Conservation (phyloP, 176 grass and related monocot genomes). For the Triticum turgidum region DNA sequence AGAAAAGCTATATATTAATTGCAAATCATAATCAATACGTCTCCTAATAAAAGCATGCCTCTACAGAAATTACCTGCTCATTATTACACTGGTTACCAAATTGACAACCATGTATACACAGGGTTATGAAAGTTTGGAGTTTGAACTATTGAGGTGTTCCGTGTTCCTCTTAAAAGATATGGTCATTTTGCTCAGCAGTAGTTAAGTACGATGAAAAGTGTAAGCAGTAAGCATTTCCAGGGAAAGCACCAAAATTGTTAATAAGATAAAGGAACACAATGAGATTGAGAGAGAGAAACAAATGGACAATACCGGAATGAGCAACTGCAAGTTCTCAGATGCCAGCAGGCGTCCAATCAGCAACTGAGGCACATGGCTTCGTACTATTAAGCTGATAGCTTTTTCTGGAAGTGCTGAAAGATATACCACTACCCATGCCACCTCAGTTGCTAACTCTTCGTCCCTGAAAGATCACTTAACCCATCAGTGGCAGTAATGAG, state of each 20-base stretch:
- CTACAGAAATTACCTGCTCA: not conserved
- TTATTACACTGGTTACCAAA: not conserved
- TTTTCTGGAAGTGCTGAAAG: slow-evolving; percentile 92
- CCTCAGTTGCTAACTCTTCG: slow-evolving; percentile 87
- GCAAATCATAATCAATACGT: not conserved
- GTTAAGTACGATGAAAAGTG: not conserved
- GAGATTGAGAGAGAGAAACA: not conserved
- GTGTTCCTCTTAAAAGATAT: not conserved
- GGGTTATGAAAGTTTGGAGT: slow-evolving; percentile 1
- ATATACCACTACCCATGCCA: slow-evolving; percentile 96
- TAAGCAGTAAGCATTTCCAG: not conserved
- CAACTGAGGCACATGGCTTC: slow-evolving; percentile 63
- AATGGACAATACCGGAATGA: slow-evolving; percentile 70
- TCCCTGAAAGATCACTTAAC: slow-evolving; percentile 48
- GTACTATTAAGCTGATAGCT: slow-evolving; percentile 50
- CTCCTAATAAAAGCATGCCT: not conserved
- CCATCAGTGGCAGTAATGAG: slow-evolving; percentile 5
- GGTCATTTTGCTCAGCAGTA: not conserved
- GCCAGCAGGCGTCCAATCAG: slow-evolving; percentile 58
- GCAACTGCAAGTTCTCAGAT: slow-evolving; percentile 81
- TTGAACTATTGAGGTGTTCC: not conserved
- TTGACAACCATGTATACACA: not conserved
- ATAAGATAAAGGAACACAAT: slow-evolving; percentile 6
- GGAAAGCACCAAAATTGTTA: not conserved
- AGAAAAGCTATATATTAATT: slow-evolving; percentile 1